Evolutionary conservation across 805 yeast species (phyloP), one percentile per base, ranked within the genome.

Genomic region (Candida adriatica): DNA sequence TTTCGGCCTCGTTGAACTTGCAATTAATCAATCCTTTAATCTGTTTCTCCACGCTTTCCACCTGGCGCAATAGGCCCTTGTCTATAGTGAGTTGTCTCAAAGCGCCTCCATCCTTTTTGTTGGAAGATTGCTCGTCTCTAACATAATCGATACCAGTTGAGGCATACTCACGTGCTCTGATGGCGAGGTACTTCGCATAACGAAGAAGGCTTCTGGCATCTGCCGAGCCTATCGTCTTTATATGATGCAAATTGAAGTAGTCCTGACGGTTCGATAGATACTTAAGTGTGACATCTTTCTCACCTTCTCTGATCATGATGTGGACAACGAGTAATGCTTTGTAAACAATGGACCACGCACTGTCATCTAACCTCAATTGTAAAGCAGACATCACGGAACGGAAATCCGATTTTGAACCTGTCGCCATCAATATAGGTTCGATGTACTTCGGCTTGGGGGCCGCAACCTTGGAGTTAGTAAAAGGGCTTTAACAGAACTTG

Each of bases 361-460:
- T 61, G 51, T 87, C 95, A 33, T 72, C 73, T 27, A 87, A 64
- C 31, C 96, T 63, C 13, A 54, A 48, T 19, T 66, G 66, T 34
- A 90, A 60, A 1, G 83, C 66, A 30, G 68, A 64, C 75, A 88
- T 76, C 22, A 88, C 79, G 14, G 77, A 73, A 37, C 65, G 64
- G 48, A 90, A 77, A 43, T 83, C 69, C 5, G 42, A 48, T 13
- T 46, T 51, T 29, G 49, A 45, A 9, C 59, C 42, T 0, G 71
- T 59, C 6, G 68, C 65, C 27, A 62, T 68, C 19, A 92, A 66
- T 31, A 92, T 85, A 2, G 97, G 97, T 61, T 90, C 97, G 32
- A 92, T 76, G 54, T 92, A 92, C 56, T 92, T 92, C 23, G 94
- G 81, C 59, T 92, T 92, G 6, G 98, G 98, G n/a, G 97, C 95